Evolutionary conservation across 169 alveolate species (phyloP), one percentile per base, ranked within the genome.

Genomic region (Plasmodium knowlesi): DNA sequence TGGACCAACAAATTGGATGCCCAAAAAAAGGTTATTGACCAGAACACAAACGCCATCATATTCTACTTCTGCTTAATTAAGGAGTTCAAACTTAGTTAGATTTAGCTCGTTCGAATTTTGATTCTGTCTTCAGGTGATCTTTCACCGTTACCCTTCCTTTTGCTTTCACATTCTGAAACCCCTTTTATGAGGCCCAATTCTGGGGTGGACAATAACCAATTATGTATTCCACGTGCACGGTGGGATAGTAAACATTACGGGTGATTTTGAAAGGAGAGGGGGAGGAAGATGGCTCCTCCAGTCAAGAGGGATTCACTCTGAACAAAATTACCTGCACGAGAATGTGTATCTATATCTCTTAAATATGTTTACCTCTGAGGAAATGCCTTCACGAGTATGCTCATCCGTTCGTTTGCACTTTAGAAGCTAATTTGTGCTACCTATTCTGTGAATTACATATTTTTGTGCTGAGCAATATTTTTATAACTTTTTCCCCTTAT

Each of bases 31-130:
- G 84, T 73, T 9, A 79, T 79, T 0, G 84, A 79, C 16, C 0
- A 28, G 30, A 79, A 79, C n/a, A n/a, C 0, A 43, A 79, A 79
- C 54, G 73, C 73, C n/a, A 79, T 79, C 30, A 22, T 79, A 25
- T 79, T 79, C 30, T 79, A 79, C 70, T 30, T 79, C 12, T 79
- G 84, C 32, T 30, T 79, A 79, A 79, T 79, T 79, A 79, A 43
- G 22, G 46, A 41, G 14, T 79, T 79, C 70, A 79, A 79, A 30
- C 39, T 79, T 41, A 22, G 37, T 22, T 67, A 67, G 37, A 25
- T 25, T 67, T 19, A n/a, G 16, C 37, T 67, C 22, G 22, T 50
- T 14, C 3, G 22, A 50, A 16, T 50, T 50, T 50, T 2, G 61
- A 50, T 14, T 50, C 12, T 50, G 22, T 16, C 61, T 16, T 50